Evolutionary conservation across 768 basidiomycete species (phyloP).

Genomic region (Coprinopsis marcescibilis): DNA sequence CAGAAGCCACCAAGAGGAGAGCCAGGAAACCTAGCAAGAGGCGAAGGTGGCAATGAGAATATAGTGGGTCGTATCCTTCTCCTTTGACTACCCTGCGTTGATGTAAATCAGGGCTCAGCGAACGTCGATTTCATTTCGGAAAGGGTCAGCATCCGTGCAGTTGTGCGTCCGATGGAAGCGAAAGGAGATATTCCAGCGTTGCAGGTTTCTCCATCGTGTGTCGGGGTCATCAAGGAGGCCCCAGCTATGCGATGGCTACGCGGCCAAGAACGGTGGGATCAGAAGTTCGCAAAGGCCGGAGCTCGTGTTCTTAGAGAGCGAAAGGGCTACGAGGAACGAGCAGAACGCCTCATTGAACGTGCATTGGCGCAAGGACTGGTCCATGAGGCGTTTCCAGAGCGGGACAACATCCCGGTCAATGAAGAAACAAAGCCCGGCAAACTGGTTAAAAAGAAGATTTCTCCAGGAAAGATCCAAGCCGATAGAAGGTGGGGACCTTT

Average conservation of each 20-base stretch:
- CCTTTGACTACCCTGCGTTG: background rate
- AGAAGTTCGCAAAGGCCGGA: slow-evolving; percentile 37
- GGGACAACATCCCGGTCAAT: background rate
- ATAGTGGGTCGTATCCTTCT: too few species aligned
- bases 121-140: slow-evolving; percentile 59
- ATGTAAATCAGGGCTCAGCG: slow-evolving; percentile 16
- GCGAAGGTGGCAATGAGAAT: too few species aligned
- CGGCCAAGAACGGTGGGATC: slow-evolving; percentile 61
- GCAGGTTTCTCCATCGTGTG: slow-evolving; percentile 43
- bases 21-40: too few species aligned
- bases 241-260: slow-evolving; percentile 61
- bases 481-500: slow-evolving; percentile 49
- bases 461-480: slow-evolving; percentile 28
- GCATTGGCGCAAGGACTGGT: slow-evolving; percentile 44
- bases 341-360: slow-evolving; percentile 35
- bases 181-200: slow-evolving; percentile 48
- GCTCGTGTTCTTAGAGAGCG: slow-evolving; percentile 39
- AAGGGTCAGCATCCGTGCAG: slow-evolving; percentile 59
- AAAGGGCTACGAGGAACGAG: slow-evolving; percentile 38
- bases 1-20: too few species aligned
- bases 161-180: slow-evolving; percentile 59
- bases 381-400: slow-evolving; percentile 14
- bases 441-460: slow-evolving; percentile 9
- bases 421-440: slow-evolving; percentile 1
- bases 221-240: slow-evolving; percentile 71